Evolutionary conservation across 2,329 filamentous ascomycete genomes (phyloP).

Genomic region (Fusarium anguioides): DNA sequence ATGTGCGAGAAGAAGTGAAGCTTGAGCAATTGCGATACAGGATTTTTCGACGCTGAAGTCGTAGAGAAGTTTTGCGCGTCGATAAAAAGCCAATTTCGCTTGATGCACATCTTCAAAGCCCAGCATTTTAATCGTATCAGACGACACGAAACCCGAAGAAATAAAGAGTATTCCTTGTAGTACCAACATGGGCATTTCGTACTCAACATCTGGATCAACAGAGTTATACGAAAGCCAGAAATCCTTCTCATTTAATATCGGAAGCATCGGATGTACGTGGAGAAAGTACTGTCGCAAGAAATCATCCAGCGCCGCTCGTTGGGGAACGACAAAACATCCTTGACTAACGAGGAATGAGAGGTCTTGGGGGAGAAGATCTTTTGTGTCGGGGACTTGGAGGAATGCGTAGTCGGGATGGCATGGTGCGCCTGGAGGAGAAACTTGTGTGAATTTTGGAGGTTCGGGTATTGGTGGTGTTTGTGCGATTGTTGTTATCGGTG

Average conservation of each 20-base stretch:
- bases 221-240: constrained; percentile 41
- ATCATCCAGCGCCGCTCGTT: constrained; percentile 40
- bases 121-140: constrained; percentile 30
- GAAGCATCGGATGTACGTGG: constrained; percentile 47
- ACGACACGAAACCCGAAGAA: constrained; percentile 38
- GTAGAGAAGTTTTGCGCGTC: constrained; percentile 43
- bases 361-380: constrained; percentile 40
- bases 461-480: neutral
- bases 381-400: constrained; percentile 35
- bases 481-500: neutral
- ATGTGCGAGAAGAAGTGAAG: constrained; percentile 39
- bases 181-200: constrained; percentile 38
- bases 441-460: neutral
- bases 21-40: constrained; percentile 40
- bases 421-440: neutral
- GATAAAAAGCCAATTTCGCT: constrained; percentile 41
- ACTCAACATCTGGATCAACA: neutral
- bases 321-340: constrained; percentile 43
- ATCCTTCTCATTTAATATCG: constrained; percentile 42
- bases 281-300: constrained; percentile 46
- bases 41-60: constrained; percentile 44
- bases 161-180: constrained; percentile 41
- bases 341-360: constrained; percentile 41
- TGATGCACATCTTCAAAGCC: constrained; percentile 41
- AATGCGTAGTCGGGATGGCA: constrained; percentile 41